Percentiles rank a stretch among this genome's conserved stretches.
Conservation (phyloP, 768 basidiomycete species). For the Podaxis sp. region DNA sequence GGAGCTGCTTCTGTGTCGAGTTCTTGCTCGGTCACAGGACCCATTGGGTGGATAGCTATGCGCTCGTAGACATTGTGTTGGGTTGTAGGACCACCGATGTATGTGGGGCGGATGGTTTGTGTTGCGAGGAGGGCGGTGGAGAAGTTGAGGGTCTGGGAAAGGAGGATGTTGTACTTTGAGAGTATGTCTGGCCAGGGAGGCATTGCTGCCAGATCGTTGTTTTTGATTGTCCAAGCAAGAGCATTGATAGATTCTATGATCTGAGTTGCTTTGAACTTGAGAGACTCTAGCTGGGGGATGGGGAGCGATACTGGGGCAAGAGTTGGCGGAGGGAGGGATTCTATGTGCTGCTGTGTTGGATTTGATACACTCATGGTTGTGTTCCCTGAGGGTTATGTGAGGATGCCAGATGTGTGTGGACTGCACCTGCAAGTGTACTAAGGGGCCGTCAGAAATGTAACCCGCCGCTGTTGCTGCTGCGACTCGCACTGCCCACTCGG, state of each 20-base stretch:
- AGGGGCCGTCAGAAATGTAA: not conserved
- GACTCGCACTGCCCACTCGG: not conserved
- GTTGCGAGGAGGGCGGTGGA: constrained; percentile 55
- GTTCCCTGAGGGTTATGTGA: not conserved
- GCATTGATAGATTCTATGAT: constrained; percentile 75
- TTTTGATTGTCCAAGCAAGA: constrained; percentile 64
- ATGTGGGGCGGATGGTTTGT: constrained; percentile 7
- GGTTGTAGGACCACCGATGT: constrained; percentile 12
- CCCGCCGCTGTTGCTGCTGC: not conserved
- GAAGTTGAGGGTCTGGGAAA: constrained; percentile 81
- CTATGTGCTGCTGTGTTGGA: not conserved
- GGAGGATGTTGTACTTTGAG: constrained; percentile 81
- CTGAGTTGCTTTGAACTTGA: constrained; percentile 74
- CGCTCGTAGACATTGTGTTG: constrained; percentile 55
- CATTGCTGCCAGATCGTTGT: constrained; percentile 58
- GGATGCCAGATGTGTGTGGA: not conserved
- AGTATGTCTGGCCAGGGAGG: constrained; percentile 85
- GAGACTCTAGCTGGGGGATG: constrained; percentile 70
- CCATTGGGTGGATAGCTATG: constrained; percentile 67
- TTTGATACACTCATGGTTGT: not conserved
- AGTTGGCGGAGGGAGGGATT: not conserved
- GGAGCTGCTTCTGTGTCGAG: constrained; percentile 75
- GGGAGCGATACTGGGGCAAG: constrained; percentile 41
- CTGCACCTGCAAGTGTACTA: not conserved
- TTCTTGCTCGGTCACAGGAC: constrained; percentile 58